Evolutionary conservation across 176 grass and related monocot species (phyloP).

Genomic region (Oryza brachyantha): DNA sequence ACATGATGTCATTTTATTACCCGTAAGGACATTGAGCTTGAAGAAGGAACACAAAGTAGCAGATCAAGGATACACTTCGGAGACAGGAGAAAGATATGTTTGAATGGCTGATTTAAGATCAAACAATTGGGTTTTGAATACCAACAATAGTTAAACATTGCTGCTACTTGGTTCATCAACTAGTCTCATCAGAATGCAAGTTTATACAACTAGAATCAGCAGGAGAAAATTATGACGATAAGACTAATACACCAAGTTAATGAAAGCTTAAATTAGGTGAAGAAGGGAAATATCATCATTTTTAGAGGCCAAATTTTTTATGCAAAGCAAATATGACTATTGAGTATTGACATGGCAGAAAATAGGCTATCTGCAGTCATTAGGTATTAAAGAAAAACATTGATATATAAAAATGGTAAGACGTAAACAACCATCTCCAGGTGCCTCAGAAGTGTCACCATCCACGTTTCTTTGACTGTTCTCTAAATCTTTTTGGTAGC

Average conservation of each 20-base stretch:
- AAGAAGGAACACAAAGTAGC: background rate
- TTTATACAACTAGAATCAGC: background rate
- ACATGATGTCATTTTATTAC: background rate
- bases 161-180: background rate
- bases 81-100: background rate
- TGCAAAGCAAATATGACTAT: background rate
- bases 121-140: constrained; percentile 9
- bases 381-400: background rate
- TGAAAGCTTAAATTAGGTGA: background rate
- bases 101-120: background rate
- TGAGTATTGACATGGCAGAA: background rate
- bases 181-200: no score
- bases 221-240: background rate
- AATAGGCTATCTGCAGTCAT: background rate
- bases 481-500: constrained; percentile 88
- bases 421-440: constrained; percentile 61
- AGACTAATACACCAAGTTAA: background rate
- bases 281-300: background rate
- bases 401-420: constrained; percentile 30
- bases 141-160: background rate
- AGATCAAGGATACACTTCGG: background rate
- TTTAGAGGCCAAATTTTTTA: background rate
- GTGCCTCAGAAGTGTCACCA: constrained; percentile 44
- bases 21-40: background rate
- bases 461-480: constrained; percentile 52